A percentile compares a stretch with the other conserved stretches of the same genome.
These are phyloP conservation scores for Beauveria sp. DNA, from an alignment of 2,329 filamentous ascomycete genomes.

Conservation along the genomic window DNA sequence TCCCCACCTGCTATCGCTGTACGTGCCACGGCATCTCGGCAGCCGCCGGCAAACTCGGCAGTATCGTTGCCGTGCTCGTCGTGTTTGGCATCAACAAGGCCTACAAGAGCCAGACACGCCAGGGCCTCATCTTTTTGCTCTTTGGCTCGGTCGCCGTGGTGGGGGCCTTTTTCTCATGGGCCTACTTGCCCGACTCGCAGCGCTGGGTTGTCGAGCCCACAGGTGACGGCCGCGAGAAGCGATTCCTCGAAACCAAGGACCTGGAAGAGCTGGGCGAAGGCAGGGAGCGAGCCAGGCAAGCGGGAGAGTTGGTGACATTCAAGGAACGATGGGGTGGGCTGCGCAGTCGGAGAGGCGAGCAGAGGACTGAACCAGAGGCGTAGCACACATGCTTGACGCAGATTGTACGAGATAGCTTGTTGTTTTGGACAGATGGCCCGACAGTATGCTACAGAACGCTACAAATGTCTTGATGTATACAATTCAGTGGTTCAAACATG, in stretches of 20 bases:
- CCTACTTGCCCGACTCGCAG: conserved; percentile 42
- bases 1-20: conserved; percentile 55
- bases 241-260: conserved; percentile 36
- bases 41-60: conserved; percentile 51
- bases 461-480: neutral
- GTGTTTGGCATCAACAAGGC: conserved; percentile 42
- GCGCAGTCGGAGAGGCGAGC: conserved; percentile 18
- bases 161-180: conserved; percentile 44
- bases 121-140: conserved; percentile 43
- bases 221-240: conserved; percentile 26
- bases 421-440: neutral
- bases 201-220: conserved; percentile 23
- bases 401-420: neutral
- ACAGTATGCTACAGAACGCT: neutral
- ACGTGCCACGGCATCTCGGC: conserved; percentile 57
- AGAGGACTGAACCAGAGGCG: neutral
- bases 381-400: neutral
- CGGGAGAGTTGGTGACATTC: conserved; percentile 38
- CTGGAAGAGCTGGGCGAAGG: conserved; percentile 46
- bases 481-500: neutral
- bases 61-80: conserved; percentile 43
- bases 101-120: conserved; percentile 33
- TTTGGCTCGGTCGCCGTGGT: conserved; percentile 43
- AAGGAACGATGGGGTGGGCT: conserved; percentile 35
- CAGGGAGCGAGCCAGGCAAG: conserved; percentile 33